Evolutionary conservation across 192 early-diverging fungal genomes (phyloP), one percentile per base, ranked within the genome.

Genomic region (Dissophora globulifera): DNA sequence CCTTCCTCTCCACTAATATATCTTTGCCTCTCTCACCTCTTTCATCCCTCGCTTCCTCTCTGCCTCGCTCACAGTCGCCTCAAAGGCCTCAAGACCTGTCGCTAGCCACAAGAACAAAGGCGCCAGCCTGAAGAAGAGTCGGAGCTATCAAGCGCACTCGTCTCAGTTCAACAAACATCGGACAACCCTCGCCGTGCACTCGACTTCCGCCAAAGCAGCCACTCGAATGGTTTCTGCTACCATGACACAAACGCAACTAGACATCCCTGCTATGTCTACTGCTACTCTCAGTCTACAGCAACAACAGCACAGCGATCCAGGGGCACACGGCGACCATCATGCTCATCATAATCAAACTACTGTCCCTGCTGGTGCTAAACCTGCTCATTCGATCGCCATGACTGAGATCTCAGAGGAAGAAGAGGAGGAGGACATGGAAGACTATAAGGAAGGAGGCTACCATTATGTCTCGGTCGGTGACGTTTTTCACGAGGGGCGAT

Each of bases 381-480:
- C n/a, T n/a, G n/a, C n/a, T n/a, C n/a, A n/a, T n/a, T n/a, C 54
- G 20, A 22, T 49, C 12, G 69, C 75, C 46, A 85, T n/a, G n/a
- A n/a, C n/a, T 38, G 35, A 38, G 35, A 6, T 38, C 35, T 38
- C 86, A 12, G 82, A 88, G 35, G 92, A 93, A 23, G 96, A 97
- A 76, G 95, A 97, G 20, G 96, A 97, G 74, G 95, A 97, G 69
- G 95, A 96, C 68, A 82, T 87, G 33, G 87, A 91, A 45, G 96
- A 98, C 82, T 98, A 96, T 79, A 85, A 88, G 69, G 91, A 91
- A 80, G 95, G 96, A 57, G 97, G 97, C 1, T 99, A 99, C 81
- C 96, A 99, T 62, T 92, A 95, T 0, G 87, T 97, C 32, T 82
- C 88, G 51, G 82, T 95, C 27, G 94, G 92, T 8, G 97, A 99